Conservation (phyloP, 176 grass and related monocot genomes). For the Chrysopogon serrulatus region DNA sequence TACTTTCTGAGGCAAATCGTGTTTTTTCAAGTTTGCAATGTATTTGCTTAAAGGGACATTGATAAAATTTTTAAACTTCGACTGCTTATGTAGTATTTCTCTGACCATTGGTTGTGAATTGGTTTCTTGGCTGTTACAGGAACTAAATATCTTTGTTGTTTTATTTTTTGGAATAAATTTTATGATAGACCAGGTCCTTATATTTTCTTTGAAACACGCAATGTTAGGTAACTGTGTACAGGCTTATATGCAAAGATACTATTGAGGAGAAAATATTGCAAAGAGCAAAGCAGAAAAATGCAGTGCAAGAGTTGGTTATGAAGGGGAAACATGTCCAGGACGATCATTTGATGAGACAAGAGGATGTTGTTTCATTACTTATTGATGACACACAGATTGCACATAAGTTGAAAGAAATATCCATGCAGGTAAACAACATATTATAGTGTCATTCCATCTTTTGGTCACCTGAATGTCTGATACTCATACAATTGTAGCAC, state of each 20-base stretch:
- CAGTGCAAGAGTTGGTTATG: conserved; percentile 98
- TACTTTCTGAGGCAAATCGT: not conserved
- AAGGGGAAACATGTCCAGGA: conserved; percentile 93
- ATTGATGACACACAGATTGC: conserved; percentile 85
- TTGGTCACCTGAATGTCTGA: not conserved
- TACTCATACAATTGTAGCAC: not conserved
- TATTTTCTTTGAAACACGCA: conserved; percentile 32
- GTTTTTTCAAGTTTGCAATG: not conserved
- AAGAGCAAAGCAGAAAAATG: conserved; percentile 95
- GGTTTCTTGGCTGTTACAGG: not conserved
- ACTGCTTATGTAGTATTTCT: not conserved
- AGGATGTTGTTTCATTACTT: conserved; percentile 98
- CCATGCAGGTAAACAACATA: conserved; percentile 62
- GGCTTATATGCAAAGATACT: conserved; percentile 99
- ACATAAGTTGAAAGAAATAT: conserved; percentile 96
- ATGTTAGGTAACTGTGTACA: conserved; percentile 91
- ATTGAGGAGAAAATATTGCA: conserved; percentile 99
- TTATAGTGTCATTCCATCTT: conserved; percentile 15
- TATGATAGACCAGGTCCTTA: conserved; percentile 7
- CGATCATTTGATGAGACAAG: conserved; percentile 87
- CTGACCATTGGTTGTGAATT: not conserved
- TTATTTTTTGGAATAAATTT: not conserved
- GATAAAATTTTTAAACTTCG: not conserved
- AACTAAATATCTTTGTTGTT: not conserved
- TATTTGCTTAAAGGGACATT: not conserved